Base-by-base conservation (phyloP, 371 early-diverging fungal genomes). In the Mucor mucedo region DNA sequence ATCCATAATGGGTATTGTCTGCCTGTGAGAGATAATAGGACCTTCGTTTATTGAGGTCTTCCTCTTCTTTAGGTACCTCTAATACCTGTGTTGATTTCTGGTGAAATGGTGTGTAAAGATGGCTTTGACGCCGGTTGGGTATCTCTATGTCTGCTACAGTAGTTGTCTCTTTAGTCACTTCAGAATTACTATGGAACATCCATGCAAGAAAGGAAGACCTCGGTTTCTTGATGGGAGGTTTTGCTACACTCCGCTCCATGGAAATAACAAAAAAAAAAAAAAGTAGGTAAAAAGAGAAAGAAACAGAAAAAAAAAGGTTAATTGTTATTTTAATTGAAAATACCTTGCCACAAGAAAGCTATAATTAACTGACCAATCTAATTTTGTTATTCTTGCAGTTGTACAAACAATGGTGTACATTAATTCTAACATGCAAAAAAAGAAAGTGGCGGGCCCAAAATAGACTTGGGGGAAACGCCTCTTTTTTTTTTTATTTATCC, bases 91-190 rank as follows among this genome's bases (percentile, higher is more conserved):
- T 38, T 14, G n/a, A n/a, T n/a, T 47, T 10, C 28, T 54, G 11
- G 29, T 60, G 52, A 52, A 44, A 63, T 8, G 56, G 52, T 6
- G 64, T 56, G 45, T 69, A 64, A 6, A 64, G 33, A 28, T 60
- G 65, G 28, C 69, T 69, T 60, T 69, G 69, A 13, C 64, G 55
- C 35, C 65, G 64, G 40, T 50, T 13, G 30, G 64, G 64, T 55
- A 64, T 69, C 32, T 69, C 50, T 4, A 50, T 30, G 28, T 50
- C 50, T 1, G 28, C 29, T 28, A 48, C 11, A 27, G 16, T 40
- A 11, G 41, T 35, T 47, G n/a, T 35, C 10, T 47, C 58, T 30
- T 16, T 10, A 14, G 40, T 8, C 13, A 9, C 29, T 28, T n/a
- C 38, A 38, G 48, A 38, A 5, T 1, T 14, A 8, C 11, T 45